Conservation (phyloP, 768 basidiomycete species). For the Podaxis carcinomalis region DNA sequence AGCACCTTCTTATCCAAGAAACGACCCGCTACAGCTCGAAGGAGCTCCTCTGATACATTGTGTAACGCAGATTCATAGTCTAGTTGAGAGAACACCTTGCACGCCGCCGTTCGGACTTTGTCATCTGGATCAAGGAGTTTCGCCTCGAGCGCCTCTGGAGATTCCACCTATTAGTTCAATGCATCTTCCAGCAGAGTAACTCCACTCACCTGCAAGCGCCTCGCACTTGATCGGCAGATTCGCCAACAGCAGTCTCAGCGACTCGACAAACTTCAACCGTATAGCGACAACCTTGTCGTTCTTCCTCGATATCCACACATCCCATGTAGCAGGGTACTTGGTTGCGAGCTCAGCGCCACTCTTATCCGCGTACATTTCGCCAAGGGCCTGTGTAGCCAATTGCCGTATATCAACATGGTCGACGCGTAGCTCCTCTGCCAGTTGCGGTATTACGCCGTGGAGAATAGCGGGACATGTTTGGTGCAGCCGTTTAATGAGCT, state of each 20-base stretch:
- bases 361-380: conserved; percentile 86
- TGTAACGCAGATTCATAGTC: conserved; percentile 92
- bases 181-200: neutral
- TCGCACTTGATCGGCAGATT: conserved; percentile 65
- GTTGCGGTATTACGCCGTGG: conserved; percentile 87
- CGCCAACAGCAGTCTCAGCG: conserved; percentile 52
- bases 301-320: conserved; percentile 72
- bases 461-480: conserved; percentile 76
- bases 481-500: conserved; percentile 80
- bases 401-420: conserved; percentile 67
- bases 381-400: conserved; percentile 83
- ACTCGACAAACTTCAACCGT: conserved; percentile 76
- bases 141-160: conserved; percentile 47
- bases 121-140: conserved; percentile 90
- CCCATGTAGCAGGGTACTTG: conserved; percentile 85
- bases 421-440: conserved; percentile 85
- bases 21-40: conserved; percentile 65
- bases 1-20: conserved; percentile 83
- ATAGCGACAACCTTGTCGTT: conserved; percentile 72
- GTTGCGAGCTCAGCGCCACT: conserved; percentile 66
- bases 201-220: conserved; percentile 68
- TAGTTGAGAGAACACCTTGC: conserved; percentile 73
- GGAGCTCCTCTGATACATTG: conserved; percentile 60
- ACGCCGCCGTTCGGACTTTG: conserved; percentile 80
- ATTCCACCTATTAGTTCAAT: neutral